Base-by-base conservation (phyloP, 1,139 yeast genomes). In the Suhomyces anneliseae region DNA sequence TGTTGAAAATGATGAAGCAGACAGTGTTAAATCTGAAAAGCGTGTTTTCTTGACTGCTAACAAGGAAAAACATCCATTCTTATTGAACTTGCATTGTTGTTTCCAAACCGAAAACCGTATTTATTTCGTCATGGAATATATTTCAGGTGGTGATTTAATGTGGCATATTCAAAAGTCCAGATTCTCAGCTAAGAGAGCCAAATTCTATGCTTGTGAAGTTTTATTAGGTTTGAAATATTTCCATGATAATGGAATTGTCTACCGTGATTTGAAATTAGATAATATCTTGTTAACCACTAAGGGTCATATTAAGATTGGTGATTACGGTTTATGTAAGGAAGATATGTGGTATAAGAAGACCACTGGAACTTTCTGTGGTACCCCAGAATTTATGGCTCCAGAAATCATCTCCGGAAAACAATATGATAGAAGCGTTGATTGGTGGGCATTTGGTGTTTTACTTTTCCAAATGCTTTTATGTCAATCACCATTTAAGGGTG, bases 391-490 rank as follows among this genome's bases (percentile, higher is more conserved):
- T 59, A 93, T 93, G 97, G 99, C 99, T 1, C 99, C 99, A 0
- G 99, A 93, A 68, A 92, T 93, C 57, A 78, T 95, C 60, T 84
- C 89, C 48, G 98, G 95, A 47, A 96, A 90, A 66, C 87, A 85
- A 51, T 93, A 93, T 62, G 95, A 90, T 43, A 82, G 96, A 58
- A 87, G 95, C 40, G 99, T 93, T 45, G 99, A 93, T 69, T 95
- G 99, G 99, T 93, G 99, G 99, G 98, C 99, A 0, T 90, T 92
- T 74, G 99, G 99, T 45, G 98, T 95, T 34, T 76, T 93, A 54
- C 74, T 95, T 53, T 93, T 92, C 69, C 99, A 93, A 69, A 93
- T 93, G 99, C 76, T 93, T 49, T 76, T 93, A 51, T 95, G 97
- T 45, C 96, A 93, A 68, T 89, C 97, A 4, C 99, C 99, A 39